Evolutionary conservation across 306 rosid genomes (phyloP), one percentile per base, ranked within the genome.

Genomic region (Lathyrus oleraceus): DNA sequence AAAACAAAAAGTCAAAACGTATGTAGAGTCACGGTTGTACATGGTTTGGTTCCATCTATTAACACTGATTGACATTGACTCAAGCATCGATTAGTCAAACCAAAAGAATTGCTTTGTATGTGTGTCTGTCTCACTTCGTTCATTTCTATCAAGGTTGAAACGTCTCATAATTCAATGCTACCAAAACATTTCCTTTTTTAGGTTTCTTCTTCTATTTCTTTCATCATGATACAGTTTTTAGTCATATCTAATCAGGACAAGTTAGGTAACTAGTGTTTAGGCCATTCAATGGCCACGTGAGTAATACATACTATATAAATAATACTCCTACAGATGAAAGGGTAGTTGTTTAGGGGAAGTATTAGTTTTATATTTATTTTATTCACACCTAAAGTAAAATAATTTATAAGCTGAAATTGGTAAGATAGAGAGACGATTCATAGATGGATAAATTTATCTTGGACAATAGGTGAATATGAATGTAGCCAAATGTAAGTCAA

Each of bases 1-100:
- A 32, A 39, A 40, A 14, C 27, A 47, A 67, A 58, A 36, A 47
- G 59, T 59, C 5, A 56, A 6, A 76, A 38, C 28, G 12, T 38
- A 60, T 21, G 23, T 32, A 6, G 65, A 69, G 61, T 76, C 63
- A 67, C 74, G 48, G 38, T 32, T 36, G 69, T 36, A 58, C 23
- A 59, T 27, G 35, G 25, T 30, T 67, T 32, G 47, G 25, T 47
- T 57, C 16, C 11, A 21, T 62, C 21, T 38, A 48, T 39, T 32
- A 27, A 65, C 19, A 15, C 15, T 8, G 13, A 65, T 75, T 75
- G 79, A 67, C 45, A 56, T 75, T 75, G 79, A 67, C 45, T 14
- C 38, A 38, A 16, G 57, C 39, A 47, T 47, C 3, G 4, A 21
- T 60, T 20, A 19, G 70, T 76, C 80, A 76, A 69, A 61, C 8